Base-by-base conservation (phyloP, 2,329 filamentous ascomycete species). In the Colletotrichum eleusines region DNA sequence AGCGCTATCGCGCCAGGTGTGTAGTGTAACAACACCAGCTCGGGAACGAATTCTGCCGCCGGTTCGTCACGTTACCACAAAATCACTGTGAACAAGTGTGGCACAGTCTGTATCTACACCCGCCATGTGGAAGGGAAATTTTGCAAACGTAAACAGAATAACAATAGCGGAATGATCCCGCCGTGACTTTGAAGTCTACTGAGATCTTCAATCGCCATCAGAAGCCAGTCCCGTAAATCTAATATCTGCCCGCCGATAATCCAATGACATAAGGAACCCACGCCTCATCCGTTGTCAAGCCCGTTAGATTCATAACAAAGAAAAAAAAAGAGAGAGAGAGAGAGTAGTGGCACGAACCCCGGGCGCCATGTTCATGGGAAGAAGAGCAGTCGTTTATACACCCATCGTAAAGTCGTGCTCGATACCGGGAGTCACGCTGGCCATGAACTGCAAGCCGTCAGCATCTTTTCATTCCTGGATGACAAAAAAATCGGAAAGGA, bases 371-470 rank as follows among this genome's bases (percentile, higher is more conserved):
- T 48, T n/a, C 44, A 20, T 46, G 64, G 38, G 33, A 59, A 50
- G 35, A 51, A 31, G 9, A 35, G 31, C 5, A 12, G 20, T 28
- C 42, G 44, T 53, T 86, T 85, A 97, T 48, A 97, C 91, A 7
- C 94, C 93, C 94, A 98, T 98, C 0, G 95, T 98, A 80, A 97
- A 98, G 80, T 98, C 95, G 81, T 98, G 94, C 83, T 98, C 95
- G 81, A 99, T 98, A 58, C 95, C 95, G 7, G 96, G 96, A 20
- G 95, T 98, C 54, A 99, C 96, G 76, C 92, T 96, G 42, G 92
- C 91, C 85, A 94, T 93, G 81, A 94, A 94, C 87, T 88, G 65
- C 38, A 5, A 31, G 9, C 26, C 16, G 72, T 82, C 75, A 80
- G 79, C 42, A 20, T n/a, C 44, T 38, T 2, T 11, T 33, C 20